These are phyloP conservation scores for Neurospora tetrasperma DNA, from an alignment of 495 filamentous ascomycete species.

Conservation along the genomic window DNA sequence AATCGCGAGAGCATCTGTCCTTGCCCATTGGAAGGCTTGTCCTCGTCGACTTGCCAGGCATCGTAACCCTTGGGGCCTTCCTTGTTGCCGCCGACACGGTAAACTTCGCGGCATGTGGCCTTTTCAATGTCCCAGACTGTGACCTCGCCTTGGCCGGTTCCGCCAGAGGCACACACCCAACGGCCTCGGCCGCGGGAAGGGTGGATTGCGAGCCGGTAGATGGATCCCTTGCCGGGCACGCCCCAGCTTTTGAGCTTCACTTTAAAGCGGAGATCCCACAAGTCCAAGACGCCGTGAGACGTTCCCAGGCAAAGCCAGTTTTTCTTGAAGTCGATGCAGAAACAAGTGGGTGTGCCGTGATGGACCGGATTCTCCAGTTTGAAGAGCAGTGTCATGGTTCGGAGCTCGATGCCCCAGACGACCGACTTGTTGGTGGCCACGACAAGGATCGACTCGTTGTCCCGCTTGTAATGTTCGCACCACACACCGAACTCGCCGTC, in stretches of 20 bases:
- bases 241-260: constrained; percentile 84
- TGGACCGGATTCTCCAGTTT: constrained; percentile 81
- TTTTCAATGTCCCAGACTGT: constrained; percentile 96
- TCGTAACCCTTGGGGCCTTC: constrained; percentile 62
- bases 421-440: constrained; percentile 79
- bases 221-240: constrained; percentile 67
- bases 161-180: constrained; percentile 80
- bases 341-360: constrained; percentile 88
- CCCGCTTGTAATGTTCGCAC: constrained; percentile 83
- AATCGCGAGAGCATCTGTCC: constrained; percentile 69
- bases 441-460: constrained; percentile 67
- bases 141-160: constrained; percentile 83
- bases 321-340: constrained; percentile 72
- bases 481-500: constrained; percentile 71
- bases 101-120: constrained; percentile 78
- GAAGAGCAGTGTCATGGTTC: constrained; percentile 76
- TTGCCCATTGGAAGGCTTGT: constrained; percentile 56
- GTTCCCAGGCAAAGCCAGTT: constrained; percentile 90
- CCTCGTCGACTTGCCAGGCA: constrained; percentile 82
- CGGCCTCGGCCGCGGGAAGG: constrained; percentile 64
- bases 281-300: constrained; percentile 80
- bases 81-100: constrained; percentile 50
- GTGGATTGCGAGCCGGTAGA: constrained; percentile 71
- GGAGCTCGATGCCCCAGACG: constrained; percentile 75
- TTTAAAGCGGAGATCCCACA: constrained; percentile 94